Evolutionary conservation across 192 early-diverging fungal species (phyloP).

Genomic region (Helicostylum pulchrum): DNA sequence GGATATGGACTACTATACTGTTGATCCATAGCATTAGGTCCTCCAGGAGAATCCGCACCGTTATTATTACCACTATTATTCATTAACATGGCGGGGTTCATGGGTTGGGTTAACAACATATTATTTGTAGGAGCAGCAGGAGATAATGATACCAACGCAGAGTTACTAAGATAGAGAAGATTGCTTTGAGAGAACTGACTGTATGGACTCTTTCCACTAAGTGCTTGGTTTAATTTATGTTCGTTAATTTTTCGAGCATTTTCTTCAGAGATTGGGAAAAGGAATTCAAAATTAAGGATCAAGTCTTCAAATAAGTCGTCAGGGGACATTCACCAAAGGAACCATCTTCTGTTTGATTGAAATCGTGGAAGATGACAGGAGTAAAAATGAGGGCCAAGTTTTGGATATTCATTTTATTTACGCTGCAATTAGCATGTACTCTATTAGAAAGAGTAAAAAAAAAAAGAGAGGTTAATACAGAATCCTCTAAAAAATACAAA

Average conservation of each 20-base stretch:
- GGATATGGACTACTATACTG: not conserved
- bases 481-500: not conserved
- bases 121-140: not conserved
- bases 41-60: not conserved
- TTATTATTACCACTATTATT: not conserved
- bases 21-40: not conserved
- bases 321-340: conserved; percentile 19
- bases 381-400: conserved; percentile 65
- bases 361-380: conserved; percentile 59
- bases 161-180: not conserved
- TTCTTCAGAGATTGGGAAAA: conserved; percentile 6
- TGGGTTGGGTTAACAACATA: conserved; percentile 1
- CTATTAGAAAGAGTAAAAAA: too few species aligned
- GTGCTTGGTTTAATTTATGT: not conserved
- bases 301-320: conserved; percentile 35
- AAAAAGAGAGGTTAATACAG: not conserved
- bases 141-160: not conserved
- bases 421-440: conserved; percentile 42
- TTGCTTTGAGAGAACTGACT: conserved; percentile 13
- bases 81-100: conserved; percentile 6
- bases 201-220: conserved; percentile 3
- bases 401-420: conserved; percentile 68
- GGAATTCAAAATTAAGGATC: conserved; percentile 11
- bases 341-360: conserved; percentile 37
- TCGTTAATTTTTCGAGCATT: conserved; percentile 1